Evolutionary conservation across 306 rosid species (phyloP), one percentile per base, ranked within the genome.

Genomic region (Castanea crenata): DNA sequence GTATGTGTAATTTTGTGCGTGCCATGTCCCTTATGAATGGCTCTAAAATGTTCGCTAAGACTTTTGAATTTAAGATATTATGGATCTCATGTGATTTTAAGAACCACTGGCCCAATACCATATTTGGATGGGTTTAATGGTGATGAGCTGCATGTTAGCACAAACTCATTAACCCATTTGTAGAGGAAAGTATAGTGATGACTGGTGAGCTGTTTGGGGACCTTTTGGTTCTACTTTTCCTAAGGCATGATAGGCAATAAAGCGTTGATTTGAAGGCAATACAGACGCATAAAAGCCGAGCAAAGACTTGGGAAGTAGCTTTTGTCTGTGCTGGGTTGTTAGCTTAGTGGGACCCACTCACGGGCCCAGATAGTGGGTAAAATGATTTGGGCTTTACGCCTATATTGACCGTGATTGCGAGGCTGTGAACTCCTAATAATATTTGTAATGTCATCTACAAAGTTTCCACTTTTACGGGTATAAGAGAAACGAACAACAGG

Each of bases 151-250:
- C 67, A 78, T 31, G 73, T 75, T 74, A 77, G 85, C 78, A 59
- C 80, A 74, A 58, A 32, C 77, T 75, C 8, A 65, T 9, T 75
- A 75, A 59, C 68, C 80, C 87, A 62, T 13, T 4, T 55, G 71
- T 14, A 32, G 21, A 72, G 49, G 16, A 76, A n/a, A 71, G 64
- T 8, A 34, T 15, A 49, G 54, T 49, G 71, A 19, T 65, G 20
- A 74, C 75, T 68, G 51, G 75, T 69, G 57, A 71, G 73, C 52
- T 80, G 77, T 80, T 78, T 71, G 31, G 65, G 79, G n/a, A 29
- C 41, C 38, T 32, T 32, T 32, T 61, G 81, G 46, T 79, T 76
- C 85, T 52, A 78, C 91, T 31, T 88, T 88, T 86, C 20, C 51
- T 71, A 74, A 75, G 25, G 71, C 81, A 85, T 58, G 54, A 78